Evolutionary conservation across 768 basidiomycete species (phyloP), one percentile per base, ranked within the genome.

Genomic region (Pleurotus cornucopiae): DNA sequence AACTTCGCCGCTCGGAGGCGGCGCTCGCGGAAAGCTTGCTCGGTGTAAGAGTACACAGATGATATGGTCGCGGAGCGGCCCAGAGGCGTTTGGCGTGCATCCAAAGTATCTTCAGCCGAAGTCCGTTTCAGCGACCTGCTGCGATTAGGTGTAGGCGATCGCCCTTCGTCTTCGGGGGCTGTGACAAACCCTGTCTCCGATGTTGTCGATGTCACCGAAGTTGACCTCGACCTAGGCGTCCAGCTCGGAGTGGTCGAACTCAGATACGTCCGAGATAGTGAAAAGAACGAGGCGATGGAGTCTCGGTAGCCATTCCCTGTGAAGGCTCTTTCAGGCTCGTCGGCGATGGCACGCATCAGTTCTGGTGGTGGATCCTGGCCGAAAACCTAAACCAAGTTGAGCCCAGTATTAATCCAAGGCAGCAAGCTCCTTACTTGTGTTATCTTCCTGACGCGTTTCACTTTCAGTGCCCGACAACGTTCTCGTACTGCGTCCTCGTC

Each of bases 1-100:
- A 85, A 66, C 64, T 84, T 85, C 56, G 75, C 76, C n/a, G 76
- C 76, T 26, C 80, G 76, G 6, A 74, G 65, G n/a, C 76, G 68
- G 39, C 76, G 73, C 23, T 68, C 67, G 37, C 61, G 65, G 48
- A 68, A 70, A 13, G 41, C 55, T 18, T 41, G 49, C 26, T 37
- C 16, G 9, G 54, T 34, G 46, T 9, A 38, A 6, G 51, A 30
- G 18, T 53, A 41, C 39, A 47, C n/a, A 47, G 7, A 46, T 56
- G 51, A 53, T 14, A 53, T 41, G 2, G 51, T 39, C 20, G 34
- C 39, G 30, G 30, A 11, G 14, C 51, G 34, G 23, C 39, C 39
- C 21, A 12, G 12, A 6, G 18, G 51, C 14, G n/a, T 25, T 41
- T 37, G 38, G 13, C 16, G 38, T 11, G 9, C 39, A 18, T 44